Conservation (phyloP, 2,329 filamentous ascomycete species). For the Aciculosporium take region DNA sequence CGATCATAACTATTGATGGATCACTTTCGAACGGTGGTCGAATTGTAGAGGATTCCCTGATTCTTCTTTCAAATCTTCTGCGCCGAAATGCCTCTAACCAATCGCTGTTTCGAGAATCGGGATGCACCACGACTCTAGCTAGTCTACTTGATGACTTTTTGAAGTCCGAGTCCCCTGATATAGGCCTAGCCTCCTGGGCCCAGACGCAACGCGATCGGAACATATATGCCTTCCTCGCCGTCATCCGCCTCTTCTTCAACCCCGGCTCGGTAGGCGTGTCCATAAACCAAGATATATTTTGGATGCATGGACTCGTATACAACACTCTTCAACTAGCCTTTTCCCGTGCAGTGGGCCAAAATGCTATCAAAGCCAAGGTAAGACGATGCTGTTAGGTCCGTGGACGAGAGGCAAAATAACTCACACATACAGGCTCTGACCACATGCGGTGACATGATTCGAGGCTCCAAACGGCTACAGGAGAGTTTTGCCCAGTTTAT, state of each 20-base stretch:
- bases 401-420: constrained; percentile 3
- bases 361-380: constrained; percentile 71
- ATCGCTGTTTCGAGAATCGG: constrained; percentile 82
- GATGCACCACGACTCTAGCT: constrained; percentile 59
- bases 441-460: constrained; percentile 79
- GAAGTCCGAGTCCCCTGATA: constrained; percentile 35
- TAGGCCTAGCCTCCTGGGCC: constrained; percentile 58
- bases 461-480: constrained; percentile 65
- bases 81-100: constrained; percentile 84
- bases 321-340: constrained; percentile 76
- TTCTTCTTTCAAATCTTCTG: constrained; percentile 77
- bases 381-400: constrained; percentile 10
- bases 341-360: constrained; percentile 47
- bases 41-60: constrained; percentile 83
- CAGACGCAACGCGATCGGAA: constrained; percentile 75
- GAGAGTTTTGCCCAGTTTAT: constrained; percentile 81
- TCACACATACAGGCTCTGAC: constrained; percentile 48
- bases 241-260: constrained; percentile 74
- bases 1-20: constrained; percentile 69
- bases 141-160: constrained; percentile 50
- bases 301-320: constrained; percentile 66
- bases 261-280: constrained; percentile 66
- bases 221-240: constrained; percentile 74
- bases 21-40: constrained; percentile 70
- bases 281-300: constrained; percentile 76